phyloP scores from a whole-genome alignment of 257 asterid species.

The Nicotiana otophora region DNA sequence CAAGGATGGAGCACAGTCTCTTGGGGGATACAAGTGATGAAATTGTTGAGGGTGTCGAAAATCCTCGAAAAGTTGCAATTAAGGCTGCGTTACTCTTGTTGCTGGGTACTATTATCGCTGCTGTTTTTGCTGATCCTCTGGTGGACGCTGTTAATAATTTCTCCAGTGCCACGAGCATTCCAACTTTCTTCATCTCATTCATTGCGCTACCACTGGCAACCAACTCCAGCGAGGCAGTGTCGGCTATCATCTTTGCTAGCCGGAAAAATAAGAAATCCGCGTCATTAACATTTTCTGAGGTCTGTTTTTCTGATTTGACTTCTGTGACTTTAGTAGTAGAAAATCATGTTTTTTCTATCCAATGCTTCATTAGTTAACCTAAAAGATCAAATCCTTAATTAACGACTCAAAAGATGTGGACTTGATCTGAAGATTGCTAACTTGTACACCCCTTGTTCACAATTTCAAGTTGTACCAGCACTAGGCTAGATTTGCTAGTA shows the following conservation, averaged over 20 bases:
- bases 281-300: slow-evolving; percentile 94
- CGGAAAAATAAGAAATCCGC: slow-evolving; percentile 76
- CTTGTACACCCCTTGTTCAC: not conserved
- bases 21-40: slow-evolving; percentile 62
- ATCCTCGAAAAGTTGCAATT: slow-evolving; percentile 34
- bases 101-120: slow-evolving; percentile 78
- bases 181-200: slow-evolving; percentile 86
- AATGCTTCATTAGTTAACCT: not conserved
- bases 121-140: slow-evolving; percentile 91
- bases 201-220: slow-evolving; percentile 89
- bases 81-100: slow-evolving; percentile 67
- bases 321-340: not conserved
- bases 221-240: slow-evolving; percentile 92
- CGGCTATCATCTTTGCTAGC: slow-evolving; percentile 82
- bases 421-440: not conserved
- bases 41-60: slow-evolving; percentile 48
- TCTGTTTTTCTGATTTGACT: slow-evolving; percentile 10
- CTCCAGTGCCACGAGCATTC: slow-evolving; percentile 75
- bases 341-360: not conserved
- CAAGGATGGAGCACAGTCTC: slow-evolving; percentile 62
- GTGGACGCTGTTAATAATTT: slow-evolving; percentile 85
- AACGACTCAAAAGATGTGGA: not conserved
- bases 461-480: not conserved
- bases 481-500: not conserved
- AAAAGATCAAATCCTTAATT: not conserved